Evolutionary conservation across 2,329 filamentous ascomycete species (phyloP).

Genomic region (Fusarium metavorans): DNA sequence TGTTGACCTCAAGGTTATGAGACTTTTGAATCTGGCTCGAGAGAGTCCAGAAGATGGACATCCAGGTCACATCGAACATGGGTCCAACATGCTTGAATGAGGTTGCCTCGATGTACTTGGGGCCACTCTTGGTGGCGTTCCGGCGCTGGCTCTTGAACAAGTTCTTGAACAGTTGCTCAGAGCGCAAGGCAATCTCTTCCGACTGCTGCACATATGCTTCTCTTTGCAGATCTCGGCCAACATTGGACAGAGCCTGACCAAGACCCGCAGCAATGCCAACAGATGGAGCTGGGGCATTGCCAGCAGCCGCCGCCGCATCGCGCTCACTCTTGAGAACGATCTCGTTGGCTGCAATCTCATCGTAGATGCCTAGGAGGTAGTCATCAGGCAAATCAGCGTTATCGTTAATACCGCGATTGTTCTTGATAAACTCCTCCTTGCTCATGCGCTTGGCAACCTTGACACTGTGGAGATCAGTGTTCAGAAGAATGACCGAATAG

Average conservation of each 20-base stretch:
- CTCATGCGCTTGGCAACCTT: conserved; percentile 91
- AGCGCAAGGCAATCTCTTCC: conserved; percentile 83
- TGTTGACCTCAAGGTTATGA: conserved; percentile 92
- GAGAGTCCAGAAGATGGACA: conserved; percentile 96
- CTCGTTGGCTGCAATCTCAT: conserved; percentile 91
- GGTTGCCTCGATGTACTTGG: conserved; percentile 90
- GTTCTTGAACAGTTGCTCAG: conserved; percentile 90
- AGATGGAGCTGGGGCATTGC: conserved; percentile 68
- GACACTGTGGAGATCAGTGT: conserved; percentile 92
- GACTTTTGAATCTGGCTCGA: conserved; percentile 94
- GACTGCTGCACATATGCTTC: conserved; percentile 96
- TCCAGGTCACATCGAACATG: conserved; percentile 99
- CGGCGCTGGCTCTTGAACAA: conserved; percentile 89
- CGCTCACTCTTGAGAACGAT: conserved; percentile 95
- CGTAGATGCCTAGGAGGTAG: conserved; percentile 88
- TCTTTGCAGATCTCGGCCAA: conserved; percentile 89
- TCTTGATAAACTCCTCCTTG: conserved; percentile 98
- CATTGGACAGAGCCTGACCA: conserved; percentile 89
- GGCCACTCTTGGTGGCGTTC: conserved; percentile 75
- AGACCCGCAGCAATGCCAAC: conserved; percentile 83
- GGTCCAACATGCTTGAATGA: conserved; percentile 95
- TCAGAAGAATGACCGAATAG: conserved; percentile 96
- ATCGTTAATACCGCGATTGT: conserved; percentile 98
- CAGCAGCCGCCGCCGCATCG: conserved; percentile 86
- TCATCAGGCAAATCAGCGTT: conserved; percentile 93